Evolutionary conservation across 371 early-diverging fungal species (phyloP), one percentile per base, ranked within the genome.

Genomic region (Mucor piriformis): DNA sequence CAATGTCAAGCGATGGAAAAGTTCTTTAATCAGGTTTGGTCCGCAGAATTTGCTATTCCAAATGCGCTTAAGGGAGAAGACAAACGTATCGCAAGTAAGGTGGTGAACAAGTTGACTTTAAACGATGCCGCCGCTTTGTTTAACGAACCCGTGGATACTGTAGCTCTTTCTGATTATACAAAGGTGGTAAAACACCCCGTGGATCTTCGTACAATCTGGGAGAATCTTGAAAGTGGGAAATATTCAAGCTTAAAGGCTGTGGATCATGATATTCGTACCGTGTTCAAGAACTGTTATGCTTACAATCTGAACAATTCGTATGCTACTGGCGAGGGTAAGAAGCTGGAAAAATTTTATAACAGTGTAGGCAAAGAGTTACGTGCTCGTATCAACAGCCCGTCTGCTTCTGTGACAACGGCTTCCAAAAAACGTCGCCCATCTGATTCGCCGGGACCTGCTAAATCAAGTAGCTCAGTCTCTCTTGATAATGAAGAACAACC

Each of bases 191-290:
- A 90, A 58, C 63, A 86, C 33, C 99, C 99, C 7, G 99, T 99
- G 97, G 99, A 99, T 69, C 60, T 98, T 23, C 82, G 88, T 20
- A 99, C 99, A 0, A 90, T 99, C 43, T 84, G 82, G 61, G 82
- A 83, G 50, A 92, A 88, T 54, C 64, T 99, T 0, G 95, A 93
- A 18, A 57, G 63, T 10, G 76, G 78, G 12, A 63, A 67, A 52
- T 90, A 91, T 57, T 52, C 72, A 0, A 60, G 50, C 1, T 50
- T 83, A 42, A 70, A 72, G 18, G 75, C 73, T 11, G 75, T 88
- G 37, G 81, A 83, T 33, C 75, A 73, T 3, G 91, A 90, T 61
- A 74, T 91, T 13, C 67, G 77, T 12, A 67, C 84, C 11, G 82
- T 94, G 47, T 79, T 98, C 43, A 69, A 74, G 57, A 99, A 99